Percentiles rank a stretch among this genome's conserved stretches.
Evolutionary conservation across 2,329 filamentous ascomycete genomes (phyloP).

Genomic region (Cordyceps tenuipes): DNA sequence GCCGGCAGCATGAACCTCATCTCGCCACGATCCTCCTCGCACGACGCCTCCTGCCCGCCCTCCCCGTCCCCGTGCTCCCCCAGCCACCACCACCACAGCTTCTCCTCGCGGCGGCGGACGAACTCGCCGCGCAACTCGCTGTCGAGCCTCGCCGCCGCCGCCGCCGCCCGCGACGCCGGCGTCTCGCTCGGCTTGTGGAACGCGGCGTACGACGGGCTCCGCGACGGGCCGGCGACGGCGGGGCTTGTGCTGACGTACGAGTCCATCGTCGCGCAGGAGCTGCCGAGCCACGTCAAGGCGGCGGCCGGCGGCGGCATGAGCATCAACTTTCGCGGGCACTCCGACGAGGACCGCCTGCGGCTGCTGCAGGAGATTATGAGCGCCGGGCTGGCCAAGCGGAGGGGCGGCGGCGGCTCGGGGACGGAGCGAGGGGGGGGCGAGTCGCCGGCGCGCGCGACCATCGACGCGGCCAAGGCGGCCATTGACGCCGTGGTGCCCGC

Average conservation of each 20-base stretch:
- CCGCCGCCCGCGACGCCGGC: conserved; percentile 12
- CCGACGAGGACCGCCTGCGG: conserved; percentile 21
- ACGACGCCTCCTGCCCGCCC: neutral
- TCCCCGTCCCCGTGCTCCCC: neutral
- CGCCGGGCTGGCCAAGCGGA: conserved; percentile 22
- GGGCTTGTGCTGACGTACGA: conserved; percentile 29
- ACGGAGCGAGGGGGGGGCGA: conserved; percentile 20
- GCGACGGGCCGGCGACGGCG: conserved; percentile 21
- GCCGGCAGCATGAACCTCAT: conserved; percentile 11
- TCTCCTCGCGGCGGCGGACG: neutral
- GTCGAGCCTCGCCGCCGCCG: neutral
- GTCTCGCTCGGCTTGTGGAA: conserved; percentile 26
- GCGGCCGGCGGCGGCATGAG: conserved; percentile 18
- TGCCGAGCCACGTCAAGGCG: conserved; percentile 25
- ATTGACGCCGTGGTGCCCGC: conserved; percentile 20
- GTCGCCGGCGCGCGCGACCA: conserved; percentile 20
- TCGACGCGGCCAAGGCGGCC: conserved; percentile 21
- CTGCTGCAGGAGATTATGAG: conserved; percentile 23
- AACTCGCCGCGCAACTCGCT: conserved; percentile 5
- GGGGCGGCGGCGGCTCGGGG: conserved; percentile 21
- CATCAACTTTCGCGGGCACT: conserved; percentile 15
- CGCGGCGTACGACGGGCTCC: conserved; percentile 25
- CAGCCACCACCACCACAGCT: neutral
- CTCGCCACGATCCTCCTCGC: neutral
- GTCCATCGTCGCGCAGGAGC: conserved; percentile 26